Conservation (phyloP, 345 rosid species). For the Salix caprea region DNA sequence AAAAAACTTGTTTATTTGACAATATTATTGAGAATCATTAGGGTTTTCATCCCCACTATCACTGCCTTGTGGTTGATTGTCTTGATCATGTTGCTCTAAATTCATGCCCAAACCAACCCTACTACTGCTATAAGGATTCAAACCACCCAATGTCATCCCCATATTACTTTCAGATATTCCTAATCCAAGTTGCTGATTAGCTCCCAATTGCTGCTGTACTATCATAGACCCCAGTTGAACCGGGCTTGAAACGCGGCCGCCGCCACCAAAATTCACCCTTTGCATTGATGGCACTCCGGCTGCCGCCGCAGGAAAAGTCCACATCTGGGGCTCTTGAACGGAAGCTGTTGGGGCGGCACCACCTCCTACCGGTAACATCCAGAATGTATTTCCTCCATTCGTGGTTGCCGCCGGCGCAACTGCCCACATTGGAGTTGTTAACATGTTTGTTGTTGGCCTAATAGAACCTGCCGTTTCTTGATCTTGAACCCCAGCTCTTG, state of each 20-base stretch:
- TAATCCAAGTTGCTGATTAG: constrained; percentile 56
- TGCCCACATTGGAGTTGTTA: constrained; percentile 69
- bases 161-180: constrained; percentile 46
- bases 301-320: constrained; percentile 49
- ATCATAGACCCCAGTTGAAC: constrained; percentile 67
- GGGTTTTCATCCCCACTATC: constrained; percentile 53
- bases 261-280: constrained; percentile 42
- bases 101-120: constrained; percentile 56
- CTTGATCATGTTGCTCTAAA: constrained; percentile 41
- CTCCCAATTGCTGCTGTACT: constrained; percentile 53
- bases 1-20: background rate
- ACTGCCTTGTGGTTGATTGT: constrained; percentile 39
- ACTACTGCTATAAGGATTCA: constrained; percentile 16
- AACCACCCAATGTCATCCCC: constrained; percentile 42
- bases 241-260: constrained; percentile 40
- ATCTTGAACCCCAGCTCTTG: constrained; percentile 28
- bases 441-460: constrained; percentile 30
- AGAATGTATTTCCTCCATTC: constrained; percentile 64
- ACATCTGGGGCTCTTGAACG: constrained; percentile 49
- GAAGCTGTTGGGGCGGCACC: constrained; percentile 19
- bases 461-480: constrained; percentile 37
- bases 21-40: constrained; percentile 28
- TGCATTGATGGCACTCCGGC: constrained; percentile 17
- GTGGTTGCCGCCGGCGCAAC: constrained; percentile 45
- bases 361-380: constrained; percentile 71